Evolutionary conservation across 192 early-diverging fungal species (phyloP).

Genomic region (Oehlia diaphana): DNA sequence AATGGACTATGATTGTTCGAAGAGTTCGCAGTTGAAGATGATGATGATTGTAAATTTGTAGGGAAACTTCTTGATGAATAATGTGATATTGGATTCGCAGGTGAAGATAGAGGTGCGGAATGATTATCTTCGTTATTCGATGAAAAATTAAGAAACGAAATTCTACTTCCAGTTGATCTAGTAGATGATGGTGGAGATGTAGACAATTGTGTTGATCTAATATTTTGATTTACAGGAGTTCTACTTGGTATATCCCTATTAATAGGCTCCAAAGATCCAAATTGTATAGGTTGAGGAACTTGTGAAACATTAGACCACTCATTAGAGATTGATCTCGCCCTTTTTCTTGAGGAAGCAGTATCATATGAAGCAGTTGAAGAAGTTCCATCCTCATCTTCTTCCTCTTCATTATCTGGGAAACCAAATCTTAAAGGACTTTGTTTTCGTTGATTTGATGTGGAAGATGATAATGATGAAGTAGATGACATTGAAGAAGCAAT

Average conservation of each 20-base stretch:
- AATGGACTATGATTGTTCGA: not conserved
- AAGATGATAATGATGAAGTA: not conserved
- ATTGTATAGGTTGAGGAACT: not conserved
- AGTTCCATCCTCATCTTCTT: slow-evolving; percentile 14
- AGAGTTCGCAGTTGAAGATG: not conserved
- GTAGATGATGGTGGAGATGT: not conserved
- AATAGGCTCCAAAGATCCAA: slow-evolving; percentile 2
- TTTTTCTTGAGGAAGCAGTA: slow-evolving; percentile 9
- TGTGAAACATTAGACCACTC: slow-evolving; percentile 20
- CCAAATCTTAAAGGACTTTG: slow-evolving; percentile 21
- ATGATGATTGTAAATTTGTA: not conserved
- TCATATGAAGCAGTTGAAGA: slow-evolving; percentile 4
- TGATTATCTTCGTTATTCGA: not conserved
- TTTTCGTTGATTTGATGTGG: slow-evolving; percentile 1
- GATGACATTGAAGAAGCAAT: not conserved
- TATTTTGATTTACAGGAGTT: not conserved
- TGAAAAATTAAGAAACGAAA: not conserved
- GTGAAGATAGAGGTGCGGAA: not conserved
- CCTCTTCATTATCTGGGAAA: slow-evolving; percentile 16
- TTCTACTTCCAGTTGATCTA: not conserved
- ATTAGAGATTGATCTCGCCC: slow-evolving; percentile 20
- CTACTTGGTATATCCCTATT: not conserved
- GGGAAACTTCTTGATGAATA: not conserved
- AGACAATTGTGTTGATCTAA: not conserved
- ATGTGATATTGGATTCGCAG: not conserved